Conservation (phyloP, 306 rosid species). For the Vachellia collinsii region DNA sequence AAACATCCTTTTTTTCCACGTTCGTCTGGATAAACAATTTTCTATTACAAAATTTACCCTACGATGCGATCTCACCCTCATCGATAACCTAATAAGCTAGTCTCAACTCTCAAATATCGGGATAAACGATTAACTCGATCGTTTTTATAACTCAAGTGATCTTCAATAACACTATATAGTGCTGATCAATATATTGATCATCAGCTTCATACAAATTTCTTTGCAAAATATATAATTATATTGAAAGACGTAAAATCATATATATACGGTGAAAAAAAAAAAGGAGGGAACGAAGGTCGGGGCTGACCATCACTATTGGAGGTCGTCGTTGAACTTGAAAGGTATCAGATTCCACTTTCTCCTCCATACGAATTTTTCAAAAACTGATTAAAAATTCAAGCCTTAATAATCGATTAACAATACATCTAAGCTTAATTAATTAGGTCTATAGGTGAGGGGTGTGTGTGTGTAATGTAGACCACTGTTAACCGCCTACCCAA, state of each 20-base stretch:
- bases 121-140: neutral
- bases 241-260: neutral
- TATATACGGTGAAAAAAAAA: neutral
- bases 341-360: neutral
- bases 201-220: neutral
- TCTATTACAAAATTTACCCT: too few species aligned
- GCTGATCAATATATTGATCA: too few species aligned
- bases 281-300: neutral
- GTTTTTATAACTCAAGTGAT: too few species aligned
- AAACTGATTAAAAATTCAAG: too few species aligned
- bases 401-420: too few species aligned
- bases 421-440: too few species aligned
- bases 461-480: neutral
- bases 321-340: neutral
- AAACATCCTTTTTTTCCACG: neutral
- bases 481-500: slow-evolving; percentile 43
- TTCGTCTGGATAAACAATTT: neutral
- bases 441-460: neutral
- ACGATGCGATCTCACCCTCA: too few species aligned
- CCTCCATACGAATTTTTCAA: neutral
- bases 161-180: neutral
- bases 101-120: neutral
- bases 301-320: neutral
- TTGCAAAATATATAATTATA: neutral
- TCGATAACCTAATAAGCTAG: neutral